phyloP scores from a whole-genome alignment of 805 yeast genomes.

The Starmerella sp. region DNA sequence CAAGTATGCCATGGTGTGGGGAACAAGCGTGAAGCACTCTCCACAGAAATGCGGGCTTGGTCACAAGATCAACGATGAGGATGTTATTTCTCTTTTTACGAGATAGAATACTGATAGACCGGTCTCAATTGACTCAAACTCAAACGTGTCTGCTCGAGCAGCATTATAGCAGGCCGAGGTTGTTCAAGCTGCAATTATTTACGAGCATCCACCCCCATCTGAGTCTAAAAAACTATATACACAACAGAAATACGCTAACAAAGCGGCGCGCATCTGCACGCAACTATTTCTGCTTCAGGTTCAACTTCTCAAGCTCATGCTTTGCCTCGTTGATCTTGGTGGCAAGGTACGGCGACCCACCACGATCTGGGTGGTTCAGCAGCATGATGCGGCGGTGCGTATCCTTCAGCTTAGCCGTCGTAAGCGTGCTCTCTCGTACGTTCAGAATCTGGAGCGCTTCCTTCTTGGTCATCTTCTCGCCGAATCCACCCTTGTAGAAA shows the following conservation, averaged over 20 bases:
- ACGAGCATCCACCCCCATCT: not conserved
- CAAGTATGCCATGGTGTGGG: constrained; percentile 95
- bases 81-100: constrained; percentile 82
- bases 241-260: not conserved
- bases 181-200: constrained; percentile 9
- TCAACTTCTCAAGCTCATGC: constrained; percentile 53
- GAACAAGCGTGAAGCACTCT: constrained; percentile 84
- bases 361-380: constrained; percentile 78
- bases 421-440: constrained; percentile 36
- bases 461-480: constrained; percentile 74
- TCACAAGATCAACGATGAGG: constrained; percentile 82
- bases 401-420: constrained; percentile 41
- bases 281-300: constrained; percentile 19
- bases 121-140: too few species aligned
- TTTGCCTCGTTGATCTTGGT: constrained; percentile 82
- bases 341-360: constrained; percentile 73
- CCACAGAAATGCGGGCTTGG: constrained; percentile 92
- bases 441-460: constrained; percentile 82
- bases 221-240: not conserved
- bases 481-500: constrained; percentile 81
- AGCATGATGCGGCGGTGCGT: constrained; percentile 70
- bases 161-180: too few species aligned
- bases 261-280: too few species aligned
- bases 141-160: too few species aligned
- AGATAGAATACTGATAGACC: constrained; percentile 35